phyloP scores from a whole-genome alignment of 306 rosid genomes.

The Lathyrus oleraceus region DNA sequence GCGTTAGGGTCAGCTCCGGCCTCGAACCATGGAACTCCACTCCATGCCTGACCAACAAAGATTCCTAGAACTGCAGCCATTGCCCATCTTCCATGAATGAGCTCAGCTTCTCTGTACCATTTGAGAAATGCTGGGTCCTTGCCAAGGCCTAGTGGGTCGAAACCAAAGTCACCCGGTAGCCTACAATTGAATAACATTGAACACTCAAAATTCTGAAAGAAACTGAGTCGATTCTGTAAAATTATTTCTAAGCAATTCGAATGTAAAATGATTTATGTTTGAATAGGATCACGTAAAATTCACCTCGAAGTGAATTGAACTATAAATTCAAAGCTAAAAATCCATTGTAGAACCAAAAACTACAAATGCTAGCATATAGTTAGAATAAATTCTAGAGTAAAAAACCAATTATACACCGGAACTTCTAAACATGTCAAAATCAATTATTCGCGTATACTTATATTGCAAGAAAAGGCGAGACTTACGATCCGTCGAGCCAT shows the following conservation, averaged over 20 bases:
- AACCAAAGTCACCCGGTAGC: conserved; percentile 95
- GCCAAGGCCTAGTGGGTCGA: conserved; percentile 94
- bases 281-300: too few relatives aligned
- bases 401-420: neutral
- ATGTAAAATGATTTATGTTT: too few relatives aligned
- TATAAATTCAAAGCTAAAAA: neutral
- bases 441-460: neutral
- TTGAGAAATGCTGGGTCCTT: conserved; percentile 89
- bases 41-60: conserved; percentile 97
- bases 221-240: neutral
- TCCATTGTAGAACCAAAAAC: neutral
- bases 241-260: neutral
- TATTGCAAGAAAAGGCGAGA: neutral
- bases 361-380: neutral
- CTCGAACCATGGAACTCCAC: conserved; percentile 94
- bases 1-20: conserved; percentile 95
- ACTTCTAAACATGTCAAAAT: neutral
- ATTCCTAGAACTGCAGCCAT: conserved; percentile 94
- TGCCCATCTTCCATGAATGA: conserved; percentile 98
- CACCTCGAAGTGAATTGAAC: too few relatives aligned
- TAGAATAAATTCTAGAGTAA: neutral
- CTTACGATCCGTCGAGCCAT: conserved; percentile 99
- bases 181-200: conserved; percentile 42
- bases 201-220: neutral
- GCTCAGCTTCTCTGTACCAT: conserved; percentile 99